Conservation (phyloP, 352 stramenopile genomes). For the Phytophthora pini region DNA sequence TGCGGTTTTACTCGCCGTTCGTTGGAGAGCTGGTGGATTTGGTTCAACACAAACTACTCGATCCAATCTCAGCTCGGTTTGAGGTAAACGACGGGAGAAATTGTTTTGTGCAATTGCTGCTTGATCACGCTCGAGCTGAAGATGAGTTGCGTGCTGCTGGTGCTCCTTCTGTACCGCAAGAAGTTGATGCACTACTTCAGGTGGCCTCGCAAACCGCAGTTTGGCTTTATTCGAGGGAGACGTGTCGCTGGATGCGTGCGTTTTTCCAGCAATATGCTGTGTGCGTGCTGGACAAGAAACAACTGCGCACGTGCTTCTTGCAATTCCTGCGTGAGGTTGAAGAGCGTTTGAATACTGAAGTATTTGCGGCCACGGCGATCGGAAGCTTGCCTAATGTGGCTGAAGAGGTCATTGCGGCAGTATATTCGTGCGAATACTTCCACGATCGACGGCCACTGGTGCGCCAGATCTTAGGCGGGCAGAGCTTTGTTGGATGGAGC, state of each 20-base stretch:
- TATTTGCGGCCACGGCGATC: slow-evolving; percentile 50
- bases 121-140: slow-evolving; percentile 41
- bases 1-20: slow-evolving; percentile 50
- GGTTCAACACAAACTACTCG: slow-evolving; percentile 46
- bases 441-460: slow-evolving; percentile 50
- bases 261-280: slow-evolving; percentile 54
- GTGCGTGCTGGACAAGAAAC: slow-evolving; percentile 46
- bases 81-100: slow-evolving; percentile 41
- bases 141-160: slow-evolving; percentile 1
- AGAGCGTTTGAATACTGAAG: slow-evolving; percentile 50
- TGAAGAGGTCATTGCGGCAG: slow-evolving; percentile 67
- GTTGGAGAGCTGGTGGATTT: slow-evolving; percentile 57
- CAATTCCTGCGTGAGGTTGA: slow-evolving; percentile 52
- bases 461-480: slow-evolving; percentile 54
- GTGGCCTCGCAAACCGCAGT: slow-evolving; percentile 44
- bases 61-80: slow-evolving; percentile 18
- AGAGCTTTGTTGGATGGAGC: slow-evolving; percentile 62
- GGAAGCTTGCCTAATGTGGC: slow-evolving; percentile 51
- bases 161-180: slow-evolving; percentile 15
- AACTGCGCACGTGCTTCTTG: slow-evolving; percentile 55
- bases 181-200: slow-evolving; percentile 53
- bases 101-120: slow-evolving; percentile 53
- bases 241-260: slow-evolving; percentile 41
- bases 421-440: slow-evolving; percentile 65
- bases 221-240: slow-evolving; percentile 65